A percentile compares a stretch with the other conserved stretches of the same genome.
These are phyloP conservation scores for Fusarium pseudoanthophilum DNA, from an alignment of 2,329 filamentous ascomycete genomes.

Conservation along the genomic window DNA sequence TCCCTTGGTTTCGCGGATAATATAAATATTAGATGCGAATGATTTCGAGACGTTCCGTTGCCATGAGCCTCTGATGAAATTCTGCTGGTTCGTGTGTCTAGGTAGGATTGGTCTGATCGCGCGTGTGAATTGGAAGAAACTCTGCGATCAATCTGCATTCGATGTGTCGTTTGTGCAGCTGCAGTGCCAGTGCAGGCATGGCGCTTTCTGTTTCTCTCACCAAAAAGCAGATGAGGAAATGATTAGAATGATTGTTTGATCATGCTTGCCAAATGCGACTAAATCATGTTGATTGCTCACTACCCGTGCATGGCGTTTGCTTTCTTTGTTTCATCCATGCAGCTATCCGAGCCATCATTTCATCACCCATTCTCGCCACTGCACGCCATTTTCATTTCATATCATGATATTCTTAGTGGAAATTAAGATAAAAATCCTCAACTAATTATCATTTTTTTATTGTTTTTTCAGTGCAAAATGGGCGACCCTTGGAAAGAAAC, in stretches of 20 bases:
- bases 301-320: neutral
- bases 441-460: neutral
- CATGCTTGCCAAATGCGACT: neutral
- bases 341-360: neutral
- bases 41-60: accelerated
- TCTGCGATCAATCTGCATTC: neutral
- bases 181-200: neutral
- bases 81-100: neutral
- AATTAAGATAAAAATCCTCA: accelerated
- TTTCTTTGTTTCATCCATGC: neutral
- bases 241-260: neutral
- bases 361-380: neutral
- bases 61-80: accelerated
- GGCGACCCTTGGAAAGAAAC: neutral
- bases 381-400: neutral
- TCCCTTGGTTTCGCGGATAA: too few species aligned
- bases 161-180: neutral
- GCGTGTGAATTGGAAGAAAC: neutral
- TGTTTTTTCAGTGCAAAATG: neutral
- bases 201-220: too few species aligned
- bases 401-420: too few species aligned
- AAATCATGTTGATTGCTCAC: neutral
- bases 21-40: neutral
- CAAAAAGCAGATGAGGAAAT: neutral
- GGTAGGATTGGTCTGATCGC: neutral